Base-by-base conservation (phyloP, 2,329 filamentous ascomycete genomes). In the Akanthomyces muscarius region DNA sequence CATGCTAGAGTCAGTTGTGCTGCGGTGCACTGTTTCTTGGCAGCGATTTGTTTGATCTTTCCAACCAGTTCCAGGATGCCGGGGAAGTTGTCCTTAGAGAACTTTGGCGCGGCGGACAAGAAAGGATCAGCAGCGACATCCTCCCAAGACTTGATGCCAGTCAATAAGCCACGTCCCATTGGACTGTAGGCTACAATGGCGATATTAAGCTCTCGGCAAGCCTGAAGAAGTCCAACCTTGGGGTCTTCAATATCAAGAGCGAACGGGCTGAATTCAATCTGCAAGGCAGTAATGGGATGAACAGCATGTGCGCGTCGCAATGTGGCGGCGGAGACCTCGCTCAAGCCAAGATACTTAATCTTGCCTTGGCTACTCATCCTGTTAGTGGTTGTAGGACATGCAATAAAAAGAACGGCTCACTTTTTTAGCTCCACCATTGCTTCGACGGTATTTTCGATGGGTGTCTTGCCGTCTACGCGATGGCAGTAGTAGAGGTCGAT, bases 1-100 rank as follows among this genome's bases (percentile, higher is more conserved):
- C 87, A 90, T 0, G 86, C 86, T 33, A 89, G 75, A 1, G 84
- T 81, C 36, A 90, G 69, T 69, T 90, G 82, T 1, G 78, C 78
- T n/a, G n/a, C 0, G 84, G 67, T 0, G 86, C n/a, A n/a, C n/a
- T n/a, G n/a, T n/a, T n/a, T n/a, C n/a, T n/a, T 86, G 52, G 77
- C 42, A 33, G 5, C 78, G 6, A 69, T 79, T 73, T 89, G 88
- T 65, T 73, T 64, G 65, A 87, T 88, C 70, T 82, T 82, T n/a
- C n/a, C n/a, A n/a, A n/a, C n/a, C n/a, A n/a, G n/a, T n/a, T n/a
- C n/a, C n/a, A n/a, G n/a, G n/a, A n/a, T n/a, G n/a, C n/a, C n/a
- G 14, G 63, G 50, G 25, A 70, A 68, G 62, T 71, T 71, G n/a
- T 66, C 67, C 13, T 33, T 45, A 25, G 50, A 53, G 48, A 68